Evolutionary conservation across 2,329 filamentous ascomycete genomes (phyloP).

Genomic region (Venturiaceae sp.): DNA sequence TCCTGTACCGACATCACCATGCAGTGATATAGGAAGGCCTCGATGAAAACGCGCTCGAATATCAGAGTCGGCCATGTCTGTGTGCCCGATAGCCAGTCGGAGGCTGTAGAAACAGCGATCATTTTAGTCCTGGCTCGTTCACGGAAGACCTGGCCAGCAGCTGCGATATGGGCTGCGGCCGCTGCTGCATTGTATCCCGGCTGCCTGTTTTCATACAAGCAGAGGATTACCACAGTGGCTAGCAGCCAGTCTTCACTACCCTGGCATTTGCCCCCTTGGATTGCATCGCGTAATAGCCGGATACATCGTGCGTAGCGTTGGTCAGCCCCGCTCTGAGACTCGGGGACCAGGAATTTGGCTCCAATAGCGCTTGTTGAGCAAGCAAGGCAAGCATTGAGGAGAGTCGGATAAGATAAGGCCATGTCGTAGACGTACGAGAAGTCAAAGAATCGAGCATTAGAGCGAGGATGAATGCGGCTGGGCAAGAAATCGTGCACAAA

Average conservation of each 20-base stretch:
- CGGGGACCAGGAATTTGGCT: not conserved
- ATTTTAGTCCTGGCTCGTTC: not conserved
- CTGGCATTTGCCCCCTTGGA: not conserved
- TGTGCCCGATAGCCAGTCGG: not conserved
- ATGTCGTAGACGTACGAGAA: slow-evolving; percentile 1
- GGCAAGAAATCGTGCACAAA: slow-evolving; percentile 2
- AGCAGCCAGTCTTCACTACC: slow-evolving; percentile 1
- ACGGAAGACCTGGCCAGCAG: slow-evolving; percentile 1
- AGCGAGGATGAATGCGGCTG: not conserved
- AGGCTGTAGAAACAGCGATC: not conserved
- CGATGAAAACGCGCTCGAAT: not conserved
- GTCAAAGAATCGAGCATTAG: not conserved
- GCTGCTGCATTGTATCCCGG: not conserved
- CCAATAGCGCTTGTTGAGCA: not conserved
- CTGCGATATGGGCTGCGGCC: not conserved
- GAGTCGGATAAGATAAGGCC: not conserved
- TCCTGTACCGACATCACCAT: slow-evolving; percentile 5
- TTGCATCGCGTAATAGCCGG: not conserved
- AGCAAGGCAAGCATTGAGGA: not conserved
- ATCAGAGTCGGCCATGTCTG: not conserved
- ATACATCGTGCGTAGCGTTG: not conserved
- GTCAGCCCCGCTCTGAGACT: not conserved
- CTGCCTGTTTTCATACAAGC: not conserved
- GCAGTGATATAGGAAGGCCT: slow-evolving; percentile 2
- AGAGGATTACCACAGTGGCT: not conserved